phyloP scores from a whole-genome alignment of 768 basidiomycete species.

The Tubosaeta sp. region DNA sequence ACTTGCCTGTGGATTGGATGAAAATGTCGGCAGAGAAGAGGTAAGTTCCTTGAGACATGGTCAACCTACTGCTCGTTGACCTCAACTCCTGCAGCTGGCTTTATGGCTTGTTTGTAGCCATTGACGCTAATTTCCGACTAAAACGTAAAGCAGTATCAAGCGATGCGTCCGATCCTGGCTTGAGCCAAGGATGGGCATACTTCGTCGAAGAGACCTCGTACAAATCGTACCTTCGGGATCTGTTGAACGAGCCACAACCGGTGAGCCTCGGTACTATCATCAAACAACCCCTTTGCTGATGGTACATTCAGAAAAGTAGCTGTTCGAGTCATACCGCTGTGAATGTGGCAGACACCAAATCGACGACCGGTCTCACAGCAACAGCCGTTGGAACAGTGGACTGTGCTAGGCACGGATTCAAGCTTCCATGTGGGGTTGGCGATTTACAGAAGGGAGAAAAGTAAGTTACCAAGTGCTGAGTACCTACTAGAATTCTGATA shows the following conservation, averaged over 20 bases:
- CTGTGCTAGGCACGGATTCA: not conserved
- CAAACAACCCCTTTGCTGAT: no score
- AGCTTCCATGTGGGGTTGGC: not conserved
- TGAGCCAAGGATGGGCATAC: constrained; percentile 4
- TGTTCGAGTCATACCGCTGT: constrained; percentile 1
- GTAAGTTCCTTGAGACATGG: not conserved
- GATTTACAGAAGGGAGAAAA: constrained; percentile 3
- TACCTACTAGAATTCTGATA: no score
- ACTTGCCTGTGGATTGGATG: not conserved
- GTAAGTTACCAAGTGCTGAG: not conserved
- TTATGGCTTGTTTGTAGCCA: constrained; percentile 22
- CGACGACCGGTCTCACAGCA: not conserved
- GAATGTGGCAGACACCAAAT: not conserved
- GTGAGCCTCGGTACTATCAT: no score
- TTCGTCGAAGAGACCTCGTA: constrained; percentile 23
- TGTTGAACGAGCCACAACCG: no score
- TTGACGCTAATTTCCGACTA: constrained; percentile 1
- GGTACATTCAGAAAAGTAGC: not conserved
- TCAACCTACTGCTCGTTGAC: no score
- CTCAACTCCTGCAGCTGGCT: constrained; percentile 4
- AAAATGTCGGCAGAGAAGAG: not conserved
- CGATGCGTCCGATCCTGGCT: constrained; percentile 13
- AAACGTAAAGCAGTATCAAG: constrained; percentile 16
- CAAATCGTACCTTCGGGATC: not conserved
- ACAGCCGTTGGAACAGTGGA: not conserved